Percentiles rank a stretch among this genome's conserved stretches.
Evolutionary conservation across 169 alveolate genomes (phyloP).

Genomic region (Plasmodium gonderi): DNA sequence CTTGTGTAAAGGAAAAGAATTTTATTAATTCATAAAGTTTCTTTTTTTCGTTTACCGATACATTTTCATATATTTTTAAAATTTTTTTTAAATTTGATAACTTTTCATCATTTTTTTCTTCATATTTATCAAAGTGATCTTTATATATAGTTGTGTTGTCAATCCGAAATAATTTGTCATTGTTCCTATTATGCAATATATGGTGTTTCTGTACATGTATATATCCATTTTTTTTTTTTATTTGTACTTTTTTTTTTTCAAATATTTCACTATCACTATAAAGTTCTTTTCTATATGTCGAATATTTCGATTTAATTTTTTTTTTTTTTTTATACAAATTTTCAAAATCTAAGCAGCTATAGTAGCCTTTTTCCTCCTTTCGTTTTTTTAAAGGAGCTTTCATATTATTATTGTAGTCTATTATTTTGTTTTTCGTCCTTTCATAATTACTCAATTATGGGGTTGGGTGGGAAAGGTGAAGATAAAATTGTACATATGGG

Average conservation of each 20-base stretch:
- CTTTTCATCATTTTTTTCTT: slow-evolving; percentile 24
- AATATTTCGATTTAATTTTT: slow-evolving; percentile 42
- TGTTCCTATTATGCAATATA: background rate
- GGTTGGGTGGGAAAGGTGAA: background rate
- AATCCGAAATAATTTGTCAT: slow-evolving; percentile 18
- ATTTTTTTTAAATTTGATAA: slow-evolving; percentile 44
- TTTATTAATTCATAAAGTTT: slow-evolving; percentile 62
- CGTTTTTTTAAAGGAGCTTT: slow-evolving; percentile 48
- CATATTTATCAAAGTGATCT: slow-evolving; percentile 57
- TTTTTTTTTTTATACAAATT: slow-evolving; percentile 69
- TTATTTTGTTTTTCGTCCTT: background rate
- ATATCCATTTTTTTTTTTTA: slow-evolving; percentile 37
- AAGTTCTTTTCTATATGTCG: slow-evolving; percentile 35
- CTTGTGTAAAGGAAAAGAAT: slow-evolving; percentile 64
- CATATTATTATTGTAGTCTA: slow-evolving; percentile 13
- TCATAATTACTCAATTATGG: background rate
- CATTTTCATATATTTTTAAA: slow-evolving; percentile 72
- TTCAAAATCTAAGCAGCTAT: slow-evolving; percentile 70
- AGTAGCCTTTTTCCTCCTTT: slow-evolving; percentile 58
- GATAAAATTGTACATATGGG: no score
- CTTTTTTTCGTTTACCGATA: slow-evolving; percentile 28
- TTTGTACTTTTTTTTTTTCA: slow-evolving; percentile 18
- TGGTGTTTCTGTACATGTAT: slow-evolving; percentile 37
- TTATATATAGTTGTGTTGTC: slow-evolving; percentile 49
- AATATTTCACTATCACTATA: slow-evolving; percentile 59